Percentiles rank a stretch among this genome's conserved stretches.
phyloP scores from a whole-genome alignment of 805 yeast genomes.

The Vanderwaltozyma verrucispora region DNA sequence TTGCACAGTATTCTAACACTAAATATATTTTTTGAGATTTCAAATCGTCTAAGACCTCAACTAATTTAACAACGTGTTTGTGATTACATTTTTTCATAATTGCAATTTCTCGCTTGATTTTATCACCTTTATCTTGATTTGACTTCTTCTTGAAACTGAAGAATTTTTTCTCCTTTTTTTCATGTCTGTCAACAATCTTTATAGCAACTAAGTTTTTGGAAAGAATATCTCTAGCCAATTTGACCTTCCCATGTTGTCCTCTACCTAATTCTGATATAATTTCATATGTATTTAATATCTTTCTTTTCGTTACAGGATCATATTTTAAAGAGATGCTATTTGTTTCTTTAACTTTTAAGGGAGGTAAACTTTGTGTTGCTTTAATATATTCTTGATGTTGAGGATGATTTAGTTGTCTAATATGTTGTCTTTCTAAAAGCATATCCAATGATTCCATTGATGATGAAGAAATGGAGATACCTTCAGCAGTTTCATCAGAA shows the following conservation, averaged over 20 bases:
- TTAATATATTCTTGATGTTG: slow-evolving; percentile 30
- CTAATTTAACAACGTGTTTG: slow-evolving; percentile 81
- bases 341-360: slow-evolving; percentile 63
- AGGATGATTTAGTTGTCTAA: slow-evolving; percentile 34
- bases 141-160: slow-evolving; percentile 26
- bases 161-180: slow-evolving; percentile 31
- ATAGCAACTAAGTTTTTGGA: slow-evolving; percentile 71
- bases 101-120: slow-evolving; percentile 77
- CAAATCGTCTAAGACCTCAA: slow-evolving; percentile 82
- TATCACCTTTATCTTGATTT: slow-evolving; percentile 44
- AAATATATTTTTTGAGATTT: slow-evolving; percentile 77
- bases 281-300: slow-evolving; percentile 82
- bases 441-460: slow-evolving; percentile 27
- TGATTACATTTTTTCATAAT: slow-evolving; percentile 88
- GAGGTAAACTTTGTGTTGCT: slow-evolving; percentile 7
- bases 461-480: slow-evolving; percentile 22
- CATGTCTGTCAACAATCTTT: slow-evolving; percentile 76
- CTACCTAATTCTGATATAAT: slow-evolving; percentile 78
- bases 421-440: slow-evolving; percentile 32
- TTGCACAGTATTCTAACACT: slow-evolving; percentile 80
- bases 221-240: slow-evolving; percentile 70
- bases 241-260: slow-evolving; percentile 99
- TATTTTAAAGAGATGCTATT: slow-evolving; percentile 69
- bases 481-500: slow-evolving; percentile 16
- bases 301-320: slow-evolving; percentile 76